Conservation (phyloP, 2,329 filamentous ascomycete genomes). For the Myriosclerotinia duriaeana region DNA sequence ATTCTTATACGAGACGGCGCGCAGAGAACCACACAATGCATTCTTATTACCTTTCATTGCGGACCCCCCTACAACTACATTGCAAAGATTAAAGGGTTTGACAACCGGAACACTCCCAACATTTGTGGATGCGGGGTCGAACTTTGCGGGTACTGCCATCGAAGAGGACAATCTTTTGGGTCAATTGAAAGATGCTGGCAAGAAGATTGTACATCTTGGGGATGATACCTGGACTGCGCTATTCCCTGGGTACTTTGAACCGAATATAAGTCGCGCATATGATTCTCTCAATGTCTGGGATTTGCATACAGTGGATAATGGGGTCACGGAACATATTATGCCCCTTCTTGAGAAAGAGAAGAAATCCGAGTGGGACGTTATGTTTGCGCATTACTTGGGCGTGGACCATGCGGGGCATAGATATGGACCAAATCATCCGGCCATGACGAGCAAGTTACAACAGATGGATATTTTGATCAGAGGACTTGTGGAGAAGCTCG, state of each 20-base stretch:
- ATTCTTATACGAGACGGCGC: conserved; percentile 79
- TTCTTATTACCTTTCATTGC: conserved; percentile 94
- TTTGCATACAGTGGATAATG: conserved; percentile 92
- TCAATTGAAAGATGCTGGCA: conserved; percentile 62
- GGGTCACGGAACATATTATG: conserved; percentile 86
- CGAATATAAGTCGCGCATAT: conserved; percentile 81
- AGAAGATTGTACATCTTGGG: conserved; percentile 88
- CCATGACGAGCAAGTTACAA: conserved; percentile 84
- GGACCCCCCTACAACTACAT: conserved; percentile 89
- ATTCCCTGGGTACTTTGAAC: conserved; percentile 91
- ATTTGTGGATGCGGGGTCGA: conserved; percentile 90
- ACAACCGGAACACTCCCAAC: conserved; percentile 95
- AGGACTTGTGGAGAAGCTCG: conserved; percentile 67
- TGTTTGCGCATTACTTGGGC: conserved; percentile 90
- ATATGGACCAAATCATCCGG: conserved; percentile 88
- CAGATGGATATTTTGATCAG: conserved; percentile 87
- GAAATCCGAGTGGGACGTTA: conserved; percentile 80
- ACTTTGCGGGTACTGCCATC: conserved; percentile 92
- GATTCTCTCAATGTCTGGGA: conserved; percentile 99
- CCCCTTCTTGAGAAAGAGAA: conserved; percentile 70
- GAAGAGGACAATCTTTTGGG: conserved; percentile 82
- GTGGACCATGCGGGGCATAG: conserved; percentile 97
- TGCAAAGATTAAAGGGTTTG: conserved; percentile 88
- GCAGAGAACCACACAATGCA: conserved; percentile 73
- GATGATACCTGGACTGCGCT: conserved; percentile 96